A percentile compares a stretch with the other conserved stretches of the same genome.
Evolutionary conservation across 1,284 basidiomycete genomes (phyloP).

Genomic region (Amylostereum areolatum): DNA sequence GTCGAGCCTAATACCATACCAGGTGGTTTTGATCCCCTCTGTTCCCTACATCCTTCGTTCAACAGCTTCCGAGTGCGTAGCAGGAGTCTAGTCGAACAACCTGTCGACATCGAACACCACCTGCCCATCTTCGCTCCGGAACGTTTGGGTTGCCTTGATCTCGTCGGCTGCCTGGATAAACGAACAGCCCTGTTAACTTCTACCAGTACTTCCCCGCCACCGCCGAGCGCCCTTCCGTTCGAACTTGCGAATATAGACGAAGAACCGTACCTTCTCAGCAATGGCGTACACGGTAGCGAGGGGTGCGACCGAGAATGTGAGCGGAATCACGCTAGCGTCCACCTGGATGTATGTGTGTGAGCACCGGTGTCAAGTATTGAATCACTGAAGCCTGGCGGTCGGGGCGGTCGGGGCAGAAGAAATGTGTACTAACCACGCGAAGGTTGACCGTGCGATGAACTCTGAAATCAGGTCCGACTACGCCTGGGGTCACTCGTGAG

Average conservation of each 20-base stretch:
- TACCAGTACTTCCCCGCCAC: neutral
- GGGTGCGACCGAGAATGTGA: constrained; percentile 13
- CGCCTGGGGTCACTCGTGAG: constrained; percentile 40
- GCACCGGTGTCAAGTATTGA: too few species aligned
- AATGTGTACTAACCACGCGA: constrained; percentile 15
- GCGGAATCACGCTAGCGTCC: constrained; percentile 13
- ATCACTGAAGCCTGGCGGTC: neutral
- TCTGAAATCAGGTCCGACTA: constrained; percentile 43
- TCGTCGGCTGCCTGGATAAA: constrained; percentile 8
- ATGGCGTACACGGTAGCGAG: constrained; percentile 13
- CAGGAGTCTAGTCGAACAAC: too few species aligned
- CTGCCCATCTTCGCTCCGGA: neutral
- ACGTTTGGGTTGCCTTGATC: constrained; percentile 5
- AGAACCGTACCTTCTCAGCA: constrained; percentile 9
- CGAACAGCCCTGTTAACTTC: neutral
- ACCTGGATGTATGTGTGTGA: neutral
- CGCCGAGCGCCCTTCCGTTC: too few species aligned
- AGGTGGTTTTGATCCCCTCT: too few species aligned
- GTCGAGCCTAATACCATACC: too few species aligned
- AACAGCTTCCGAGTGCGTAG: too few species aligned
- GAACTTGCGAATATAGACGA: too few species aligned
- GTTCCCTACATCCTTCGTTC: too few species aligned
- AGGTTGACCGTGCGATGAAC: constrained; percentile 46
- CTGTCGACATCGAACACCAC: neutral
- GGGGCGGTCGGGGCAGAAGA: constrained; percentile 11